Evolutionary conservation across 163 green algal genomes (phyloP), one percentile per base, ranked within the genome.

Genomic region (Scenedesmus sp.): DNA sequence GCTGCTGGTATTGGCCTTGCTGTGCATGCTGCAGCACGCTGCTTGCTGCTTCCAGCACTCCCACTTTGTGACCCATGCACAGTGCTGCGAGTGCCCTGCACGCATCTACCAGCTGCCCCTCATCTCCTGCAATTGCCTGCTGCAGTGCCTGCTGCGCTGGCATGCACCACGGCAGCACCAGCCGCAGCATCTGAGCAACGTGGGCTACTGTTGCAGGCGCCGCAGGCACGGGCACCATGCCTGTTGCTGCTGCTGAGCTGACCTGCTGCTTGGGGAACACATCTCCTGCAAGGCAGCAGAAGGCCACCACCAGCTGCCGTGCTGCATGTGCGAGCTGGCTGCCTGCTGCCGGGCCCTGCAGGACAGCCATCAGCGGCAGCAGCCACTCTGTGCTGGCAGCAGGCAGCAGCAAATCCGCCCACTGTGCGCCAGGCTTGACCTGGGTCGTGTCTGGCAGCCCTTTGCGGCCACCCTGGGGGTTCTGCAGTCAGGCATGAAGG

Each of bases 331-430:
- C 93, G 22, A 96, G 84, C 61, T 59, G 65, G n/a, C 35, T 76
- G 70, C 35, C 40, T 90, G 88, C 80, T 85, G 88, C 85, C 4
- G 80, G 24, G 49, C 78, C 80, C 37, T 81, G 96, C 89, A 43
- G 44, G 22, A 87, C 73, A 49, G 70, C 35, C 88, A 97, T 92
- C 83, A 97, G 91, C 35, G 80, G 83, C 43, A 95, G 61, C 73
- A 97, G 87, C 96, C 96, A 98, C 79, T 92, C 90, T 42, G 84
- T 86, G 4, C 90, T 93, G 13, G 89, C 93, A 0, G 94, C 86
- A 0, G 84, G 87, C 22, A 98, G 94, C 88, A 98, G 94, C 83
- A 96, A 72, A 3, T 92, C 92, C 0, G 91, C 83, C 96, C 96
- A 98, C 13, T 89, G 72, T 0, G 86, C 51, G 26, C 92, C 92